phyloP scores from a whole-genome alignment of 192 early-diverging fungal species.

The Coemansia sp. region DNA sequence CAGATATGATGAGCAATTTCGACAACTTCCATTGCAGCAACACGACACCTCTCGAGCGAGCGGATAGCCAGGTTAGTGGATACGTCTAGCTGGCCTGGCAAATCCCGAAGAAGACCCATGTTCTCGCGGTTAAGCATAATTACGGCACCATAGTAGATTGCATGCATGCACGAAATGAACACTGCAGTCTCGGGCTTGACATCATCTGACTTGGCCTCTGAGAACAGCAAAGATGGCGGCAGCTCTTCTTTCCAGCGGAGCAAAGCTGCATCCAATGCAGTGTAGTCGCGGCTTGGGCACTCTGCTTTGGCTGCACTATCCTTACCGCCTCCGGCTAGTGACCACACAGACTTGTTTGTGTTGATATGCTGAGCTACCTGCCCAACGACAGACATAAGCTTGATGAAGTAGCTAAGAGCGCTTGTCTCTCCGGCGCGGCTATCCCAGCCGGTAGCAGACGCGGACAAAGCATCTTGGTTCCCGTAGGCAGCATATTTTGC shows the following conservation, averaged over 20 bases:
- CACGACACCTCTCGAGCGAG: slow-evolving; percentile 46
- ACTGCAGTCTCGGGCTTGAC: slow-evolving; percentile 30
- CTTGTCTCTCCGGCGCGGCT: slow-evolving; percentile 24
- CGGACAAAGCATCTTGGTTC: slow-evolving; percentile 19
- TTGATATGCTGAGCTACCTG: slow-evolving; percentile 51
- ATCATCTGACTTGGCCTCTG: slow-evolving; percentile 16
- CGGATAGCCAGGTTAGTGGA: slow-evolving; percentile 48
- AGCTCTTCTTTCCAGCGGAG: slow-evolving; percentile 52
- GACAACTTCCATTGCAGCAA: slow-evolving; percentile 50
- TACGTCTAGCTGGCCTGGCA: slow-evolving; percentile 45
- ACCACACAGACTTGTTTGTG: slow-evolving; percentile 11
- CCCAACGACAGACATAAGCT: slow-evolving; percentile 49
- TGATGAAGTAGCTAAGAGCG: slow-evolving; percentile 44
- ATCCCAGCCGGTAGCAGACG: slow-evolving; percentile 26
- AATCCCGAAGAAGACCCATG: slow-evolving; percentile 42
- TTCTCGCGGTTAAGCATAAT: slow-evolving; percentile 54
- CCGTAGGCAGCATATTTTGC: neutral
- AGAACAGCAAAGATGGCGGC: slow-evolving; percentile 27
- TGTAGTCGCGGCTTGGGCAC: slow-evolving; percentile 15
- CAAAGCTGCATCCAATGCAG: slow-evolving; percentile 36
- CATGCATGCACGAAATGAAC: slow-evolving; percentile 47
- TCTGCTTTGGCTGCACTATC: slow-evolving; percentile 1
- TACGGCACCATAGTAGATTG: slow-evolving; percentile 44
- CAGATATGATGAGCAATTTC: slow-evolving; percentile 45
- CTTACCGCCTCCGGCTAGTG: neutral